These are phyloP conservation scores for Penicillium salamii DNA, from an alignment of 495 filamentous ascomycete species.

Conservation along the genomic window DNA sequence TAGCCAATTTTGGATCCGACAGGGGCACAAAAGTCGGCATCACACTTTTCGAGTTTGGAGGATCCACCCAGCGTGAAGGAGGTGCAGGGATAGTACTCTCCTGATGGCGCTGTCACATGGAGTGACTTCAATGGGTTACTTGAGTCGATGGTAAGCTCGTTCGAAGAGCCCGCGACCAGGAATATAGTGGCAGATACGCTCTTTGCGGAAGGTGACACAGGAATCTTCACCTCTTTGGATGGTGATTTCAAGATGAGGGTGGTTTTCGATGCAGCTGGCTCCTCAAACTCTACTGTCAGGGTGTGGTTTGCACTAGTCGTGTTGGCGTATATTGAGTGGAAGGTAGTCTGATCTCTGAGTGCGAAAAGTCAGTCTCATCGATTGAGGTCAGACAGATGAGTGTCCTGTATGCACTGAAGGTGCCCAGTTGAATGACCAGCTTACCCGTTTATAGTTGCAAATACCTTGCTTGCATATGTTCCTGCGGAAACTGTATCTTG, in stretches of 20 bases:
- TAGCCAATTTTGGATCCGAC: conserved; percentile 42
- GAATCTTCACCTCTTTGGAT: conserved; percentile 7
- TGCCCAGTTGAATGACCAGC: too few species aligned
- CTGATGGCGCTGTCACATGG: conserved; percentile 19
- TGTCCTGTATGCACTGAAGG: too few species aligned
- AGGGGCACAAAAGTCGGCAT: conserved; percentile 30
- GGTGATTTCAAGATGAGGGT: conserved; percentile 6
- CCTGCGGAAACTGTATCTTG: conserved; percentile 29
- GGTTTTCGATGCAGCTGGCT: not conserved
- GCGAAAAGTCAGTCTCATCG: not conserved
- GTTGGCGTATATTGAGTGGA: conserved; percentile 33
- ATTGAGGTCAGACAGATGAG: too few species aligned
- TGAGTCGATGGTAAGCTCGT: conserved; percentile 29
- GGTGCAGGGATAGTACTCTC: conserved; percentile 39
- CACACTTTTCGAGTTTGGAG: conserved; percentile 30
- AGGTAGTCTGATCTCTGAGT: conserved; percentile 19
- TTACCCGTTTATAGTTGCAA: conserved; percentile 23
- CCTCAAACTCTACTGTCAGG: conserved; percentile 24
- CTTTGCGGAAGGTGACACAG: conserved; percentile 8
- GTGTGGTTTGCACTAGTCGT: conserved; percentile 34
- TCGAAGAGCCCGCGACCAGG: conserved; percentile 29
- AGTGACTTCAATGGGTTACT: conserved; percentile 19
- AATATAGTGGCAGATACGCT: conserved; percentile 16
- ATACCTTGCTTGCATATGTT: conserved; percentile 16
- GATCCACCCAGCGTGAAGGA: conserved; percentile 32